Percentiles rank a stretch among this genome's conserved stretches.
These are phyloP conservation scores for Lentinula sp. DNA, from an alignment of 768 basidiomycete genomes.

Conservation along the genomic window DNA sequence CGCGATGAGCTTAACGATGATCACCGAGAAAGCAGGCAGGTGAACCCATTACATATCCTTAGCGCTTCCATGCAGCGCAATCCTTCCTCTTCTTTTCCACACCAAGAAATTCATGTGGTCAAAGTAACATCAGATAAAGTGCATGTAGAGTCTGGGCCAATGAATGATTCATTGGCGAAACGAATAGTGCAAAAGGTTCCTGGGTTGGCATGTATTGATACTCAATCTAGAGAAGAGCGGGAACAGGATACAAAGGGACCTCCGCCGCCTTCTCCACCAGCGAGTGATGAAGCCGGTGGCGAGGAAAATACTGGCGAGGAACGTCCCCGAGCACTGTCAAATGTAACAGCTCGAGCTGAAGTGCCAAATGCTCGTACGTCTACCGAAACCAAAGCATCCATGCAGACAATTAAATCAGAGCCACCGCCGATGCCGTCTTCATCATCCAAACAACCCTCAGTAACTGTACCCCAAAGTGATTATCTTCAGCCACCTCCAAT, in stretches of 20 bases:
- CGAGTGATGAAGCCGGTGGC: slow-evolving; percentile 5
- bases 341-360: slow-evolving; percentile 11
- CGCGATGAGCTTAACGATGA: slow-evolving; percentile 11
- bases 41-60: slow-evolving; percentile 28
- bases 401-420: not conserved
- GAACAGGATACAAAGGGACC: slow-evolving; percentile 35
- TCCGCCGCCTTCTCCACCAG: slow-evolving; percentile 43
- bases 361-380: slow-evolving; percentile 1
- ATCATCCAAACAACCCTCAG: slow-evolving; percentile 14
- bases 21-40: slow-evolving; percentile 8
- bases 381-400: not conserved
- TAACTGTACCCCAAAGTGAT: slow-evolving; percentile 19
- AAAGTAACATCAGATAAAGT: slow-evolving; percentile 46
- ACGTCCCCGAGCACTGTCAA: slow-evolving; percentile 13
- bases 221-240: slow-evolving; percentile 6
- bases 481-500: slow-evolving; percentile 47
- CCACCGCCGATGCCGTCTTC: slow-evolving; percentile 12
- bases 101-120: slow-evolving; percentile 49
- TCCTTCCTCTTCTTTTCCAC: slow-evolving; percentile 2
- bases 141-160: slow-evolving; percentile 31
- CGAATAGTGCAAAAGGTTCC: slow-evolving; percentile 27
- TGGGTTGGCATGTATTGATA: slow-evolving; percentile 19
- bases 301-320: slow-evolving; percentile 17
- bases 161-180: slow-evolving; percentile 25
- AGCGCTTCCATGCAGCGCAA: slow-evolving; percentile 16